These are phyloP conservation scores for Zoysia matrella DNA, from an alignment of 202 grass and related monocot genomes.

Conservation along the genomic window DNA sequence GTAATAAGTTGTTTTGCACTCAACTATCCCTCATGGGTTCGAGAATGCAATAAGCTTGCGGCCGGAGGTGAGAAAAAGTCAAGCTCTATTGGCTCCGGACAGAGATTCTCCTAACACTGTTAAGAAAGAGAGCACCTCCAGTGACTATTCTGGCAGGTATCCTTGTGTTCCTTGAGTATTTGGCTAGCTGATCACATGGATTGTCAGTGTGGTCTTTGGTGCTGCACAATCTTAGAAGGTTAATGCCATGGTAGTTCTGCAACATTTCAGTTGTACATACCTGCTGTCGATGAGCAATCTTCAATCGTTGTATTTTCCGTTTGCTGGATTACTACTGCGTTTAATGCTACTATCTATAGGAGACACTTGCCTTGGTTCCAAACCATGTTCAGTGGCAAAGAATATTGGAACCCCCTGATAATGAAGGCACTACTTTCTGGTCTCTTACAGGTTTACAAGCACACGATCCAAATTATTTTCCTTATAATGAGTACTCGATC, in stretches of 20 bases:
- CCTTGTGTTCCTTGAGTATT: conserved; percentile 63
- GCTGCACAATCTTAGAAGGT: conserved; percentile 56
- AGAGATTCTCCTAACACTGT: conserved; percentile 26
- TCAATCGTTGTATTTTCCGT: background rate
- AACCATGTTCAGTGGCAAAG: background rate
- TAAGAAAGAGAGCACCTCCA: conserved; percentile 21
- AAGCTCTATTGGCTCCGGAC: conserved; percentile 39
- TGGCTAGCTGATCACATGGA: conserved; percentile 64
- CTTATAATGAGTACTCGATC: background rate
- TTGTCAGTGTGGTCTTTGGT: conserved; percentile 58
- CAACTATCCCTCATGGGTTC: conserved; percentile 7
- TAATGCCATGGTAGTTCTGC: background rate
- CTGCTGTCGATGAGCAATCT: background rate
- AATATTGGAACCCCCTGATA: background rate
- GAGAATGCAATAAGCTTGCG: conserved; percentile 29
- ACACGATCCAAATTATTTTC: background rate
- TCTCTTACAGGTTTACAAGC: background rate
- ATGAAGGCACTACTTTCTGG: background rate
- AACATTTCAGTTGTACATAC: conserved; percentile 47
- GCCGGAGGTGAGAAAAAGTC: conserved; percentile 2
- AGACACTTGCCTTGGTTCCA: background rate
- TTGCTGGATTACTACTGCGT: background rate
- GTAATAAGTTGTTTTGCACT: too few relatives aligned
- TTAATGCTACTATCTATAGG: background rate
- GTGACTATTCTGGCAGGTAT: conserved; percentile 59